Evolutionary conservation across 805 yeast genomes (phyloP), one percentile per base, ranked within the genome.

Genomic region (Candida krabiensis): DNA sequence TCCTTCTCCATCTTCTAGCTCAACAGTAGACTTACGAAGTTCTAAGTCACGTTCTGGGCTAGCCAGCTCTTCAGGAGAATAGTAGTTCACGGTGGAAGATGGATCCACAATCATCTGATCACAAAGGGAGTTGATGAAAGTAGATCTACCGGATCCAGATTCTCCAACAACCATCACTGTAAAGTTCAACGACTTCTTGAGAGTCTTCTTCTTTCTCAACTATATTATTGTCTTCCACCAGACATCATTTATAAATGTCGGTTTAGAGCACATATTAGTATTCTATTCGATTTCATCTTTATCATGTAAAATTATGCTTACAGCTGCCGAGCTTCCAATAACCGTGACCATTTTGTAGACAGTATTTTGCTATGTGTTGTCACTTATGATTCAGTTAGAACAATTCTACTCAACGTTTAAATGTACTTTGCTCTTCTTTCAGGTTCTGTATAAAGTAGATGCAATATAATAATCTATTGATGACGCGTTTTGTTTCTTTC

Each of bases 131-230:
- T 90, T 89, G 60, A 90, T 86, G 54, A 89, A 83, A 4, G 96
- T 89, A n/a, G 96, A 84, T 60, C 96, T 77, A 13, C 96, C 96
- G 31, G 80, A 69, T 2, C 97, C 97, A 32, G 83, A 78, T 57
- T 86, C 84, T 29, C 96, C 97, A 39, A 87, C 82, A 26, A 86
- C 81, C 91, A 89, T 82, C 42, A 86, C 60, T 16, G 95, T 83
- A 70, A 89, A 87, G 56, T 86, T 86, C 67, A 86, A 79, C 23
- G 89, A 85, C 64, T 86, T 84, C 64, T 86, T 87, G 63, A 86
- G 68, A 34, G 81, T 83, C 68, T 86, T 86, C 60, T 86, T 79
- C 67, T 86, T 86, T 60, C 87, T 75, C 43, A 79, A 52, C 64
- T 59, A 31, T 37, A 28, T 27, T 9, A 9, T 19, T 12, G n/a